phyloP scores from a whole-genome alignment of 495 filamentous ascomycete species.

The Tuber indicum region DNA sequence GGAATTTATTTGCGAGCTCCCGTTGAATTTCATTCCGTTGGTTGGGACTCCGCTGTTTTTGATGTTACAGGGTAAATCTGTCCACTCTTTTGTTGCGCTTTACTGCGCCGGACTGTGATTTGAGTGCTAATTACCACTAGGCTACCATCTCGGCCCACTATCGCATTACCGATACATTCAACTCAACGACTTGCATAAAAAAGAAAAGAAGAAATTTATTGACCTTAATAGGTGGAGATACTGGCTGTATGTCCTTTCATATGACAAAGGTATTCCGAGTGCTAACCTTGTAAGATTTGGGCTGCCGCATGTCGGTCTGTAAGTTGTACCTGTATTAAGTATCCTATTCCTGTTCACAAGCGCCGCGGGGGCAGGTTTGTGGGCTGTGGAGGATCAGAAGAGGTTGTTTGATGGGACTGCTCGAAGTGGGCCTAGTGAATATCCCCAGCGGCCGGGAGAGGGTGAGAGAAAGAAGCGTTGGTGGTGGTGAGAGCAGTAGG shows the following conservation, averaged over 20 bases:
- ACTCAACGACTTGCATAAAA: constrained; percentile 68
- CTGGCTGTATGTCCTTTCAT: constrained; percentile 42
- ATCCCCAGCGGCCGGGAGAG: neutral
- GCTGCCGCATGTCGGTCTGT: constrained; percentile 51
- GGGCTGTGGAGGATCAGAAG: constrained; percentile 57
- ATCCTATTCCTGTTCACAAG: constrained; percentile 83
- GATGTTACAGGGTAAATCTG: constrained; percentile 58
- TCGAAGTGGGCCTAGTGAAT: neutral
- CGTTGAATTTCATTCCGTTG: constrained; percentile 85
- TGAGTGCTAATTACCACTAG: constrained; percentile 34
- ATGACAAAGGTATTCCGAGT: neutral
- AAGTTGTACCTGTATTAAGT: constrained; percentile 76
- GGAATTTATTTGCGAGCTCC: constrained; percentile 75
- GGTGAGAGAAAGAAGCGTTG: neutral
- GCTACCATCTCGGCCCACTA: constrained; percentile 53
- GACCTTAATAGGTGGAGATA: constrained; percentile 69
- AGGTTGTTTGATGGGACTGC: constrained; percentile 20
- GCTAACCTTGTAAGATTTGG: constrained; percentile 39
- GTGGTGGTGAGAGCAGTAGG: neutral
- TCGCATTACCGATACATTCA: constrained; percentile 74
- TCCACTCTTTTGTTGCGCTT: constrained; percentile 26
- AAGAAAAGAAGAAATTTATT: constrained; percentile 59
- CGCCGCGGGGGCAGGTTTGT: constrained; percentile 78
- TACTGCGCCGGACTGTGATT: constrained; percentile 27
- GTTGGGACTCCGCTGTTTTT: constrained; percentile 78